Conservation (phyloP, 179 eudicot genomes). For the Silene vulgaris region DNA sequence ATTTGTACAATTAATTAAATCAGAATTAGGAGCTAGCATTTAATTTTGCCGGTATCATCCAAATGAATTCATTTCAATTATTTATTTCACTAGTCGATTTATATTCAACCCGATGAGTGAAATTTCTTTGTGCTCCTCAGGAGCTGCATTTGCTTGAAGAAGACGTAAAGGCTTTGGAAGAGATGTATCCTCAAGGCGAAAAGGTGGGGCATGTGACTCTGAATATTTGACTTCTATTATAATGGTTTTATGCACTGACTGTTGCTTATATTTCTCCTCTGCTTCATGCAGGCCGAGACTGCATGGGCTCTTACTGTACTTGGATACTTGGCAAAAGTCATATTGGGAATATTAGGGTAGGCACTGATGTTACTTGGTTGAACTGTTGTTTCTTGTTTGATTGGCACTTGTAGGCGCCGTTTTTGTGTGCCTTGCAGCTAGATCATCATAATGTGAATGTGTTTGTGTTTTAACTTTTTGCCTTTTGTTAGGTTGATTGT, state of each 20-base stretch:
- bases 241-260: not conserved
- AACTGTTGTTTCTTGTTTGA: not conserved
- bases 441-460: not conserved
- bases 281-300: slow-evolving; percentile 69
- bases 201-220: slow-evolving; percentile 45
- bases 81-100: not conserved
- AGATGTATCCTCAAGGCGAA: slow-evolving; percentile 99
- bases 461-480: not conserved
- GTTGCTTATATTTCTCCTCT: slow-evolving; percentile 26
- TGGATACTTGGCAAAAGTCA: slow-evolving; percentile 86
- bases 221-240: slow-evolving; percentile 5
- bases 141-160: slow-evolving; percentile 90
- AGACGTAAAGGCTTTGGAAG: slow-evolving; percentile 90
- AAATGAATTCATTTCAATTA: no score
- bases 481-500: slow-evolving; percentile 72
- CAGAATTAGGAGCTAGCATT: no score
- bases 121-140: slow-evolving; percentile 33
- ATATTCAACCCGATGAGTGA: no score
- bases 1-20: no score
- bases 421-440: not conserved
- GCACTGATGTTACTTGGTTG: slow-evolving; percentile 15
- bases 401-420: not conserved
- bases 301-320: slow-evolving; percentile 95
- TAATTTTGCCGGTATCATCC: no score
- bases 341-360: slow-evolving; percentile 80